Evolutionary conservation across 2,329 filamentous ascomycete species (phyloP), one percentile per base, ranked within the genome.

Genomic region (Calonectria pteridis): DNA sequence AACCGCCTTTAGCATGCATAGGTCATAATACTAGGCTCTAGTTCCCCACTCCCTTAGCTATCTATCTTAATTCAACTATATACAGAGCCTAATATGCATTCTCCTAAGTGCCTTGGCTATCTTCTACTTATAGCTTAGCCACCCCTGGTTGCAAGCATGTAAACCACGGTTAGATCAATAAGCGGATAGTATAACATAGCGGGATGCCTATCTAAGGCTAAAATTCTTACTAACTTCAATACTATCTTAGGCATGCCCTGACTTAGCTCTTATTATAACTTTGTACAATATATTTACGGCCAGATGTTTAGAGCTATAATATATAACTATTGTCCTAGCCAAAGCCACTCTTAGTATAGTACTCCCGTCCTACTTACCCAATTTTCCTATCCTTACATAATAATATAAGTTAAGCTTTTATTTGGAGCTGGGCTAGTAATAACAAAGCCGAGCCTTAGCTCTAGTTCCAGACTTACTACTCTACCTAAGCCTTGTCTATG

Each of bases 401-500:
- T 86, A 86, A 87, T 84, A 85, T 74, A 80, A 79, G 74, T 78
- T 82, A 83, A 85, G 84, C 84, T 82, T 78, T 75, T 79, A 77
- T 72, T 73, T 77, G 77, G 84, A 85, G 84, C 78, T 50, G 70
- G 79, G 77, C 79, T 74, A 73, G 80, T 81, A 81, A 81, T 67
- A 80, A 85, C 81, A 89, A 89, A 91, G 86, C 89, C 90, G 88
- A 87, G 85, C 79, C 72, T 65, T 72, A 67, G 75, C 85, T 89
- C 85, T 86, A 89, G 89, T 90, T 89, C 76, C 79, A 62, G 78
- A 82, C 65, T 76, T 76, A 80, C 80, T 71, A 63, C 55, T 73
- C 46, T 51, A 65, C 51, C 31, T 62, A 43, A 73, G 79, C 73
- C 77, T 75, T 73, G 77, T 81, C 82, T 74, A 79, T 85, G 84